Evolutionary conservation across 345 rosid genomes (phyloP), one percentile per base, ranked within the genome.

Genomic region (Adansonia digitata): DNA sequence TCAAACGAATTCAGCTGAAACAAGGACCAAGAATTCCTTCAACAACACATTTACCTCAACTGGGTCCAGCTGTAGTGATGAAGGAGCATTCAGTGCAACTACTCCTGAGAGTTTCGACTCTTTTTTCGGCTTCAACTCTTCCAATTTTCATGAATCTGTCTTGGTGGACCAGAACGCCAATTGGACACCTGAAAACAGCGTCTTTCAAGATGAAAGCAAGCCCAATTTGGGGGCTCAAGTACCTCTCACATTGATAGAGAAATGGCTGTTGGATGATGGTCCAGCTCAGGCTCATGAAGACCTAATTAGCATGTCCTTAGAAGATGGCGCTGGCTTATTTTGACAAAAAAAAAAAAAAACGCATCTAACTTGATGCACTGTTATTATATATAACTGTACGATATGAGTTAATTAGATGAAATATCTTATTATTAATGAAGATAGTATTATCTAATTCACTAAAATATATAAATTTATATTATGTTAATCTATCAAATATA

Each of bases 211-310:
- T 70, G 87, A 82, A 75, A 82, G 83, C 83, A 86, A 84, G 73
- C 72, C 84, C 49, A 68, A 24, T 13, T 37, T 67, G 61, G 82
- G 76, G 70, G 42, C 61, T 66, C 24, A 86, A 22, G 86, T 78
- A 53, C 86, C 91, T 0, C 81, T 91, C 55, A 78, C 81, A 12
- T 62, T 87, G 82, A 83, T 91, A 20, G 93, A 91, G 87, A 84
- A 88, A 77, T 91, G 95, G 95, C 84, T 88, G 43, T 78, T 86
- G 76, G 95, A 91, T 55, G 95, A 90, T 49, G 84, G 74, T 70
- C 79, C 78, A 46, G 67, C 72, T 75, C 88, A 83, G 53, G 84
- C 71, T 81, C 82, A 72, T 34, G 84, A 80, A 40, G 85, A 83
- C 73, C 80, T 85, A 46, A 77, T 83, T 37, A 78, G 74, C 71